phyloP scores from a whole-genome alignment of 345 rosid species.

The Orychophragmus violaceus region DNA sequence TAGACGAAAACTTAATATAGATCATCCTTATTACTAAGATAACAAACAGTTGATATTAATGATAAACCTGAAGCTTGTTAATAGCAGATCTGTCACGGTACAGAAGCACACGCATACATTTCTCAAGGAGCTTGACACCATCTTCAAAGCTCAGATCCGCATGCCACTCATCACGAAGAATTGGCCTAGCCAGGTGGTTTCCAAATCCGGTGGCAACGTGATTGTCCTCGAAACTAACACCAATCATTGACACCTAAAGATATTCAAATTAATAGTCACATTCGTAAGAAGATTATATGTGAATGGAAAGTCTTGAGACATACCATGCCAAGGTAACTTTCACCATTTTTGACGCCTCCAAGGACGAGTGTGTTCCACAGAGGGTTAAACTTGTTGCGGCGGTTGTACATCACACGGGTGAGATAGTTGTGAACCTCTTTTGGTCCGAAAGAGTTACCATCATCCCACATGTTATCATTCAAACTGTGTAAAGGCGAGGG shows the following conservation, averaged over 20 bases:
- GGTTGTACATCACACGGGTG: slow-evolving; percentile 88
- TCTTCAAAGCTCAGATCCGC: slow-evolving; percentile 87
- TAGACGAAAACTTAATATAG: background rate
- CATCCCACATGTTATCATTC: slow-evolving; percentile 99
- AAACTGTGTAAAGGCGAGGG: slow-evolving; percentile 45
- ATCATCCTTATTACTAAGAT: background rate
- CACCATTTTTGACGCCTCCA: slow-evolving; percentile 93
- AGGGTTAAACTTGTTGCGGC: slow-evolving; percentile 95
- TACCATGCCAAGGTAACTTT: slow-evolving; percentile 95
- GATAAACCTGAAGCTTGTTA: slow-evolving; percentile 90
- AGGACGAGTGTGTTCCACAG: slow-evolving; percentile 96
- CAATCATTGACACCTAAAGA: slow-evolving; percentile 80
- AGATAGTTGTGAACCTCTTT: slow-evolving; percentile 95
- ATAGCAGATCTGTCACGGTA: slow-evolving; percentile 97
- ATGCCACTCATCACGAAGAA: slow-evolving; percentile 93
- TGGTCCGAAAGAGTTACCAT: slow-evolving; percentile 96
- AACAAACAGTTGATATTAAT: background rate
- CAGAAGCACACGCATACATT: slow-evolving; percentile 95
- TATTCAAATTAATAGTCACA: background rate
- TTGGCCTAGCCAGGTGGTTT: slow-evolving; percentile 92
- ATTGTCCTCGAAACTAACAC: slow-evolving; percentile 84
- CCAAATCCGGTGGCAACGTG: slow-evolving; percentile 98
- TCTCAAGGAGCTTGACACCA: slow-evolving; percentile 86
- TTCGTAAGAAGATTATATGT: background rate
- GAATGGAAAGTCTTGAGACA: background rate